Base-by-base conservation (phyloP, 768 basidiomycete genomes). In the Psilocybe sp. region DNA sequence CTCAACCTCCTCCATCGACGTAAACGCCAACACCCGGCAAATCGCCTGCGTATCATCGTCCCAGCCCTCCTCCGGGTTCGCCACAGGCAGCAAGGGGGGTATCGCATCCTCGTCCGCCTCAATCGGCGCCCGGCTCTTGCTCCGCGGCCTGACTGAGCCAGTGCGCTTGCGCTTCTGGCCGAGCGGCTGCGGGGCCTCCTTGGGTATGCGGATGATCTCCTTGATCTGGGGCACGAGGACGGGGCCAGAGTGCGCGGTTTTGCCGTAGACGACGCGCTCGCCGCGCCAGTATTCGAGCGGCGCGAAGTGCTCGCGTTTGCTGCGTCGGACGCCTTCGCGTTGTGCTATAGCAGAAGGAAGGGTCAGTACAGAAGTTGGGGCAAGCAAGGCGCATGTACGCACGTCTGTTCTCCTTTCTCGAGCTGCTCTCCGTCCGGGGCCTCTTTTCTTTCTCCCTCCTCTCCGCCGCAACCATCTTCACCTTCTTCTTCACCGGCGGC, bases 261-360 rank as follows among this genome's bases (percentile, higher is more conserved):
- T 78, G 5, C 86, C 87, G 59, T 92, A 98, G 2, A 94, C 84
- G 18, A 92, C 79, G 54, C 84, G 86, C 69, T 98, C 96, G 57
- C 83, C 82, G n/a, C 93, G 81, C 96, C 96, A 98, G 74, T 79
- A 96, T 36, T 91, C 89, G 33, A 98, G 73, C 4, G 95, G 96
- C 43, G 70, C 70, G 58, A 81, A 83, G 31, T 82, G 81, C 46
- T 78, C 72, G 18, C 95, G 84, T 42, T 71, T 70, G 28, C 91
- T 86, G 44, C 87, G 83, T 14, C 93, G 85, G 1, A 89, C 71
- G 18, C 85, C 85, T 40, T 75, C 69, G 2, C 74, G 69, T n/a
- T 60, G 55, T 3, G 59, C 74, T 76, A 51, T 0, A 44, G 18
- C 40, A 39, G 36, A 32, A 40, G 37, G 36, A 23, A 39, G 19